These are phyloP conservation scores for Huntiella bhutanensis DNA, from an alignment of 2,329 filamentous ascomycete species.

Conservation along the genomic window DNA sequence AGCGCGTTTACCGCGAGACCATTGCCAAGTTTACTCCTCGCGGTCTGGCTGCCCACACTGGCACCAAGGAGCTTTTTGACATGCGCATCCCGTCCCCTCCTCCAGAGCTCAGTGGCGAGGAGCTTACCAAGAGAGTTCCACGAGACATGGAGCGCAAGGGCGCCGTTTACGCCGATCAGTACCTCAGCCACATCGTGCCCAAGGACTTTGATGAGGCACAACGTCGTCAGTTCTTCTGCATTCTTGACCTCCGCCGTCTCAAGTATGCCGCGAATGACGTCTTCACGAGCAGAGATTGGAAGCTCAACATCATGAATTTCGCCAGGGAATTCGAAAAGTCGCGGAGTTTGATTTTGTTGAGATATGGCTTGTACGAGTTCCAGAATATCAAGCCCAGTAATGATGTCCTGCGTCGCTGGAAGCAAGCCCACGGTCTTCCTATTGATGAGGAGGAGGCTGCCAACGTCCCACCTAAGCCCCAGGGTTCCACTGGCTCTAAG, in stretches of 20 bases:
- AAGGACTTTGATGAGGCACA: slow-evolving; percentile 38
- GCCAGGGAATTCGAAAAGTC: slow-evolving; percentile 47
- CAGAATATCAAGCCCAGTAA: slow-evolving; percentile 41
- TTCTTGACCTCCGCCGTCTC: slow-evolving; percentile 40
- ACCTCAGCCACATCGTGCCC: slow-evolving; percentile 36
- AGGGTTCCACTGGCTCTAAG: slow-evolving; percentile 24
- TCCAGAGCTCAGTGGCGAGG: slow-evolving; percentile 35
- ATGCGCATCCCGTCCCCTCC: slow-evolving; percentile 41
- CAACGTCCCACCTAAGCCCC: slow-evolving; percentile 18
- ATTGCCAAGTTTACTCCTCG: slow-evolving; percentile 28
- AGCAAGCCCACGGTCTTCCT: slow-evolving; percentile 34
- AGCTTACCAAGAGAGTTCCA: slow-evolving; percentile 33
- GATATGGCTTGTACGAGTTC: slow-evolving; percentile 44
- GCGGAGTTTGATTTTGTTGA: slow-evolving; percentile 39
- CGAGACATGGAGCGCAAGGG: slow-evolving; percentile 31
- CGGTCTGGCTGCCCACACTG: slow-evolving; percentile 29
- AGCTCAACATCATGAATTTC: slow-evolving; percentile 41
- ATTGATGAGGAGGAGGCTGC: slow-evolving; percentile 19
- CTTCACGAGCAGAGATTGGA: slow-evolving; percentile 42
- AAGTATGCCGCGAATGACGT: slow-evolving; percentile 44
- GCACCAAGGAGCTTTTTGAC: slow-evolving; percentile 30
- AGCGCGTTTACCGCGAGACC: slow-evolving; percentile 25
- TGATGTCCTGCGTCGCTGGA: slow-evolving; percentile 39
- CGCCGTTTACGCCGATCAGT: slow-evolving; percentile 42
- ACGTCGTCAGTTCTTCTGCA: slow-evolving; percentile 42